Evolutionary conservation across 305 asterid genomes (phyloP), one percentile per base, ranked within the genome.

Genomic region (Fraxinus floribunda): DNA sequence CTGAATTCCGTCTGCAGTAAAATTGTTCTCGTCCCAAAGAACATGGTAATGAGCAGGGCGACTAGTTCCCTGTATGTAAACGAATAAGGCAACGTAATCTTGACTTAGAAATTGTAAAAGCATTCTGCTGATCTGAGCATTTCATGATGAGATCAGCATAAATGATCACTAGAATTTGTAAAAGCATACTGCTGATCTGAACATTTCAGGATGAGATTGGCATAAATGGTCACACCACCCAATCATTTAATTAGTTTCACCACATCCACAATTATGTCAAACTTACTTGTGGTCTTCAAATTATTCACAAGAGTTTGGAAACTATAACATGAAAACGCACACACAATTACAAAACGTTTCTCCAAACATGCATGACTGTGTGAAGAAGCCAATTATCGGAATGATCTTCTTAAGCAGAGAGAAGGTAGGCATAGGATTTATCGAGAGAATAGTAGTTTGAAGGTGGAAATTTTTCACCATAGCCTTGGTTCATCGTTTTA

Each of bases 31-130:
- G 24, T 96, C 99, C 99, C 99, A 96, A 7, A 96, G 89, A 68
- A 94, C 99, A 84, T 96, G 99, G 89, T 96, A 96, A 82, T 96
- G 99, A 41, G 98, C 99, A 1, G 99, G 99, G 34, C 98, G 92
- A 78, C 99, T 96, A 18, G 99, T 96, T 29, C 99, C 99, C 99
- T 96, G 84, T 79, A 80, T 62, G 46, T 41, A 39, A 11, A 70
- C 80, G 20, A 86, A 77, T n/a, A 13, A 18, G 9, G 3, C 9
- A 24, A 60, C 3, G 55, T 41, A 20, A 16, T 26, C 24, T 79
- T 77, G 44, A 71, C 79, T 38, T 52, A 3, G 68, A 57, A 20
- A 20, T 60, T 6, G 11, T 60, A 20, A 8, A 55, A 55, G 24
- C 24, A 22, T 22, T 22, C 24, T 22, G 24, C 24, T 22, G 24